Conservation (phyloP, 1,284 basidiomycete species). For the Coniophora puteana region DNA sequence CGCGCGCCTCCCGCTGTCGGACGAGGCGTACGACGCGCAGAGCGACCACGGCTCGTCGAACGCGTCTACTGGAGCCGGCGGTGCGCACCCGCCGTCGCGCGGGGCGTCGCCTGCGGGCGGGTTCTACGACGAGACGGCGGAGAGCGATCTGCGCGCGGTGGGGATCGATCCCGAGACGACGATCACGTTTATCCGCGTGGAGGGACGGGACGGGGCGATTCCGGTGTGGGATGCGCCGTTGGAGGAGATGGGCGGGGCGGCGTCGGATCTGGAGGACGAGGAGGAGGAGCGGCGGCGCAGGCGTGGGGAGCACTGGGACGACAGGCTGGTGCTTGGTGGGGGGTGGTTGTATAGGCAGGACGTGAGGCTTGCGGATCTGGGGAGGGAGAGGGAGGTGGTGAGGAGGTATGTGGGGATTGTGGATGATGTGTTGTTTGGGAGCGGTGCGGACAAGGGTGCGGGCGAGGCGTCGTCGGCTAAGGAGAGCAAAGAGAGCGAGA, state of each 20-base stretch:
- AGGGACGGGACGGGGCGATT: constrained; percentile 58
- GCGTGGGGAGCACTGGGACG: constrained; percentile 72
- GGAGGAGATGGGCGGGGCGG: constrained; percentile 49
- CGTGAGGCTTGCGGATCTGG: constrained; percentile 49
- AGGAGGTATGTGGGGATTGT: constrained; percentile 65
- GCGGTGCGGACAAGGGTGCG: constrained; percentile 42
- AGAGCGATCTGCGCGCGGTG: constrained; percentile 24
- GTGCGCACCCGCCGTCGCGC: constrained; percentile 35
- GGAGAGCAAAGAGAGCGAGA: too few species aligned
- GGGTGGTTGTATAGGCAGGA: constrained; percentile 79
- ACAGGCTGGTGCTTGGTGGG: constrained; percentile 67
- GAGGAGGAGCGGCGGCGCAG: constrained; percentile 54
- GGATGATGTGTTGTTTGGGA: constrained; percentile 68
- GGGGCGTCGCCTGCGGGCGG: constrained; percentile 42
- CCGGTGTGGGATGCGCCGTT: too few species aligned
- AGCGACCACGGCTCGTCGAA: constrained; percentile 54
- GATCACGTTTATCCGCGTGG: constrained; percentile 65
- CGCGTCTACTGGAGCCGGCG: too few species aligned
- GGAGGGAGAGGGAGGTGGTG: constrained; percentile 54
- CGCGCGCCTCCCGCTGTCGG: constrained; percentile 59
- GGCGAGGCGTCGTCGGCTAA: too few species aligned
- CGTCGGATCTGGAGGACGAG: constrained; percentile 79
- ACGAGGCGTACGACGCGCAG: constrained; percentile 73
- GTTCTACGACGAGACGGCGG: constrained; percentile 37
- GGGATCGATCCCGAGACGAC: constrained; percentile 52